Evolutionary conservation across 306 rosid genomes (phyloP).

Genomic region (Arachis stenosperma): DNA sequence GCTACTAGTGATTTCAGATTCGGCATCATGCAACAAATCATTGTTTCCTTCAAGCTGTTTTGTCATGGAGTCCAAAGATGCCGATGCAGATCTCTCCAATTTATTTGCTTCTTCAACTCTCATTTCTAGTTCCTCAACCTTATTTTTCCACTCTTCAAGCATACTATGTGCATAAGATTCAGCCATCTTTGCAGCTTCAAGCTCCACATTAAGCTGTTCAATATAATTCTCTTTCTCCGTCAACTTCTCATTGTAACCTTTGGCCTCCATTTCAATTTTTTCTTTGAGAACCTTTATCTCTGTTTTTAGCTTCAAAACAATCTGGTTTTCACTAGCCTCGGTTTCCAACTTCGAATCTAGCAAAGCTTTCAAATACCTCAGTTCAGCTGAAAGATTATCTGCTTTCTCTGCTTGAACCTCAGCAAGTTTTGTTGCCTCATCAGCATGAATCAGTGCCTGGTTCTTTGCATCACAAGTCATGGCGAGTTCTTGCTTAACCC

Average conservation of each 20-base stretch:
- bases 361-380: constrained; percentile 64
- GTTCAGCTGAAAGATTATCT: constrained; percentile 76
- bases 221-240: constrained; percentile 63
- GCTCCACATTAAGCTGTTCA: constrained; percentile 81
- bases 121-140: constrained; percentile 67
- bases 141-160: constrained; percentile 71
- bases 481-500: constrained; percentile 70
- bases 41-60: constrained; percentile 73
- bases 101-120: constrained; percentile 67
- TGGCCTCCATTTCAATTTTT: constrained; percentile 67
- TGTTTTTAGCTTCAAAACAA: constrained; percentile 52
- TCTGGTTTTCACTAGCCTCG: constrained; percentile 64
- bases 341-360: constrained; percentile 78
- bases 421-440: constrained; percentile 88
- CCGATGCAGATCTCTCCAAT: constrained; percentile 84
- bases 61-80: constrained; percentile 71
- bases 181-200: constrained; percentile 89
- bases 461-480: constrained; percentile 93
- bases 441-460: constrained; percentile 92
- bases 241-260: constrained; percentile 56
- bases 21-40: constrained; percentile 72
- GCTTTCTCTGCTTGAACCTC: constrained; percentile 83
- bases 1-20: constrained; percentile 69
- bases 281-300: constrained; percentile 67
- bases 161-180: constrained; percentile 75